Base-by-base conservation (phyloP, 495 filamentous ascomycete genomes). In the Penicillium argentinense region DNA sequence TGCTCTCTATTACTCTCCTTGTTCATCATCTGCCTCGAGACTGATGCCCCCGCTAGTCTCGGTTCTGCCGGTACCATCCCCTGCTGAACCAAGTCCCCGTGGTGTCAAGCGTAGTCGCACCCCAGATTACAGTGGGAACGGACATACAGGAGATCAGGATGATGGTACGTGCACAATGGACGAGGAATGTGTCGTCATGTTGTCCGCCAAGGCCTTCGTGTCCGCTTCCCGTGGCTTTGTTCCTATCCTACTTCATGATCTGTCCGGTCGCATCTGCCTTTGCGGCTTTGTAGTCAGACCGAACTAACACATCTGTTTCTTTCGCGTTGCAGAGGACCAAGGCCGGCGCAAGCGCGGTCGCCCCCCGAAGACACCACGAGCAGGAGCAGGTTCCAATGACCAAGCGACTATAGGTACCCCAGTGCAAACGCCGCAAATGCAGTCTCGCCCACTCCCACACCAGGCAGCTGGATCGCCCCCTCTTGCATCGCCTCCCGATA, bases 101-200 rank as follows among this genome's bases (percentile, higher is more conserved):
- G 90, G 91, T 51, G 67, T 89, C 63, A 98, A 97, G 76, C 83
- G 93, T 70, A 93, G 88, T 81, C 89, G 90, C 46, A 96, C 93
- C 42, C 91, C 90, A 56, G 88, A 95, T 55, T 75, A 75, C 55
- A 83, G 85, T 62, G 81, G 79, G 60, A 83, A 87, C 62, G 66
- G 73, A 53, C 66, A 70, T 53, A 56, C 66, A 51, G 81, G 79
- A 58, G 77, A 78, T 53, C 79, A 82, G 69, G 89, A 95, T 74
- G 89, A 91, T 76, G 85, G 89, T 91, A 86, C 69, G 87, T 89
- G 71, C 54, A 58, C 57, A 38, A 59, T 49, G 53, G 52, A 44
- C 50, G 39, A 29, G 36, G 18, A 36, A 42, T 48, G 26, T 32
- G 7, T 43, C 29, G 28, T 48, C 21, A 39, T 29, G 16, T 39